phyloP scores from a whole-genome alignment of 306 rosid genomes.

The Sindora glabra region DNA sequence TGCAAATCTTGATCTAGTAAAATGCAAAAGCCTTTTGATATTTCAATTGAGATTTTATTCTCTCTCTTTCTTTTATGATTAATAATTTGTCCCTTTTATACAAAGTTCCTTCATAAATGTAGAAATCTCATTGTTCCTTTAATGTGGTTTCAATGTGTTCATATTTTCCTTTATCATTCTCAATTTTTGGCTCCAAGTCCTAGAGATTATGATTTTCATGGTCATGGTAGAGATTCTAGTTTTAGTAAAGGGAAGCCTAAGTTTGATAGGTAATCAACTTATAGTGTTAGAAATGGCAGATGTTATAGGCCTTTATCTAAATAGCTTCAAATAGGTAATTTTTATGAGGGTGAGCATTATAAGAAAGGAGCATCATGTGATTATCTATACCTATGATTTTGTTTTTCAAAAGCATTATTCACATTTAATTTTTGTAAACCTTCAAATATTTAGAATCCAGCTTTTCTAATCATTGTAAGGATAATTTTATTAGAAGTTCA shows the following conservation, averaged over 20 bases:
- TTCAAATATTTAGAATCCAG: slow-evolving; percentile 38
- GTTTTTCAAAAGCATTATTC: slow-evolving; percentile 28
- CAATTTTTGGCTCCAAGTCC: slow-evolving; percentile 36
- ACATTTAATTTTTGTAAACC: slow-evolving; percentile 47
- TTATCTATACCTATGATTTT: slow-evolving; percentile 70
- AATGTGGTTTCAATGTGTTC: no score
- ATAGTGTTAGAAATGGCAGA: slow-evolving; percentile 47
- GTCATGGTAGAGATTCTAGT: slow-evolving; percentile 37
- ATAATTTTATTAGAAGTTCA: no score
- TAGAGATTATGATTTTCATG: slow-evolving; percentile 54
- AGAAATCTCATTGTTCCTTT: no score
- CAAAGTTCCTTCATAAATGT: no score
- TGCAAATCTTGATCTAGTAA: no score
- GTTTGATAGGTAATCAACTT: slow-evolving; percentile 46
- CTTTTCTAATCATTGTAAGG: slow-evolving; percentile 58
- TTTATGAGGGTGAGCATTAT: slow-evolving; percentile 68
- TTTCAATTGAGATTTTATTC: no score
- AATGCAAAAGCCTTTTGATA: no score
- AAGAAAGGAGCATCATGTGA: slow-evolving; percentile 66
- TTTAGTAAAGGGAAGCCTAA: slow-evolving; percentile 44
- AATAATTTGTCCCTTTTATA: no score
- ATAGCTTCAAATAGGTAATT: slow-evolving; percentile 89
- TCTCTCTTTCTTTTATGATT: no score
- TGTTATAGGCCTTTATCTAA: slow-evolving; percentile 42
- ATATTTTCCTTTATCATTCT: no score